phyloP scores from a whole-genome alignment of 352 stramenopile genomes.

The Phytopythium aichiense region DNA sequence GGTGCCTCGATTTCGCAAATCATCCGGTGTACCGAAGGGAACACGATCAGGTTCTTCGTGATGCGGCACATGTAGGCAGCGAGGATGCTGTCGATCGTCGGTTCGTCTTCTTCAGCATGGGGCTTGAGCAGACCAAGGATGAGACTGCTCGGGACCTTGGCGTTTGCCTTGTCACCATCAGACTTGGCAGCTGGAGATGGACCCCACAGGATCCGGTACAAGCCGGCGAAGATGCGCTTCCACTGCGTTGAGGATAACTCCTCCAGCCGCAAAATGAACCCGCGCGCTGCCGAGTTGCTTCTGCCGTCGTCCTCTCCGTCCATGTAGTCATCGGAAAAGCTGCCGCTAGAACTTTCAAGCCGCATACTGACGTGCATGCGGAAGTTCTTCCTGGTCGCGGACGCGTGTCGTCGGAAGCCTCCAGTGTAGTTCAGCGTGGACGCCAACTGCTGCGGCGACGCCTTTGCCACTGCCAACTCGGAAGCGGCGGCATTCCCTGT shows the following conservation, averaged over 20 bases:
- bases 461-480: conserved; percentile 2
- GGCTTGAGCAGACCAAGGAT: not conserved
- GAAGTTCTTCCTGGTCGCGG: conserved; percentile 31
- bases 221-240: conserved; percentile 62
- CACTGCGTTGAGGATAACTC: conserved; percentile 62
- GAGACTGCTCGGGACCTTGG: conserved; percentile 7
- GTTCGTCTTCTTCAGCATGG: conserved; percentile 23
- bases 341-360: conserved; percentile 39
- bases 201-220: conserved; percentile 56
- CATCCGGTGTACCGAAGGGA: conserved; percentile 56
- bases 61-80: conserved; percentile 67
- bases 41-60: conserved; percentile 64
- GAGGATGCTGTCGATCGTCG: conserved; percentile 44
- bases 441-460: conserved; percentile 6
- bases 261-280: conserved; percentile 60
- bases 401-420: conserved; percentile 28
- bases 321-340: conserved; percentile 33
- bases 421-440: conserved; percentile 6
- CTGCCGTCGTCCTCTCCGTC: conserved; percentile 22
- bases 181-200: not conserved
- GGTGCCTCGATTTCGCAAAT: conserved; percentile 36
- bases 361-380: conserved; percentile 32
- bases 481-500: not conserved
- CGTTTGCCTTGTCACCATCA: not conserved
- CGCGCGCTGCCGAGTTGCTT: conserved; percentile 35